These are phyloP conservation scores for Eucalyptus pauciflora DNA, from an alignment of 345 rosid species.

Conservation along the genomic window DNA sequence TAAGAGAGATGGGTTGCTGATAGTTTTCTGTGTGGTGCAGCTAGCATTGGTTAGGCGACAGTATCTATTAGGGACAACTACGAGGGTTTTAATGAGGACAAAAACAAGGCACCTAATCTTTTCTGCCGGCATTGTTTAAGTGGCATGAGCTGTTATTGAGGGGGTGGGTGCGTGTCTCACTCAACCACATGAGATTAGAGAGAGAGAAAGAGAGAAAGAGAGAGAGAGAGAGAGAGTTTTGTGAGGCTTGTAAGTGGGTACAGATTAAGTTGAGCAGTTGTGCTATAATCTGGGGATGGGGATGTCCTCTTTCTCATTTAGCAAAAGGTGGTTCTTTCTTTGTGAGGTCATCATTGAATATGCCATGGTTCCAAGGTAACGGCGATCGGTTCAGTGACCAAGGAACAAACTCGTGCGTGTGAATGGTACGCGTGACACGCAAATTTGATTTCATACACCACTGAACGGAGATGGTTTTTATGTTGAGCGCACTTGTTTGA, in stretches of 20 bases:
- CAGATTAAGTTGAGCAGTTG: background rate
- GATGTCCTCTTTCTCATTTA: background rate
- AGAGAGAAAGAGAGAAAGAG: background rate
- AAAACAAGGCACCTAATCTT: background rate
- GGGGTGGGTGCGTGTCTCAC: background rate
- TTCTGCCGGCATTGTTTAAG: background rate
- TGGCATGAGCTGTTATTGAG: background rate
- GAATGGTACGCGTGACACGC: background rate
- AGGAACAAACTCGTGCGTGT: background rate
- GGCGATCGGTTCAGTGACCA: background rate
- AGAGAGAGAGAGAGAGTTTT: background rate
- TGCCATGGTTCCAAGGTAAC: background rate
- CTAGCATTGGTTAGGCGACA: background rate
- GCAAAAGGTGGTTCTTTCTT: background rate
- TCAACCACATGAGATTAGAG: background rate
- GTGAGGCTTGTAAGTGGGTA: background rate
- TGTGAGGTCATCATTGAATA: background rate
- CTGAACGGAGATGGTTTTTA: background rate
- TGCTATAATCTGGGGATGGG: background rate
- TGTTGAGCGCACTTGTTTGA: background rate
- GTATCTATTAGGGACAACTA: background rate
- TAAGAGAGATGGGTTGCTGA: background rate
- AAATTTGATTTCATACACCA: background rate
- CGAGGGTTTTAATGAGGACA: background rate
- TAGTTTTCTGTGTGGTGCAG: background rate